These are phyloP conservation scores for Coemansia sp. DNA, from an alignment of 192 early-diverging fungal genomes.

Conservation along the genomic window DNA sequence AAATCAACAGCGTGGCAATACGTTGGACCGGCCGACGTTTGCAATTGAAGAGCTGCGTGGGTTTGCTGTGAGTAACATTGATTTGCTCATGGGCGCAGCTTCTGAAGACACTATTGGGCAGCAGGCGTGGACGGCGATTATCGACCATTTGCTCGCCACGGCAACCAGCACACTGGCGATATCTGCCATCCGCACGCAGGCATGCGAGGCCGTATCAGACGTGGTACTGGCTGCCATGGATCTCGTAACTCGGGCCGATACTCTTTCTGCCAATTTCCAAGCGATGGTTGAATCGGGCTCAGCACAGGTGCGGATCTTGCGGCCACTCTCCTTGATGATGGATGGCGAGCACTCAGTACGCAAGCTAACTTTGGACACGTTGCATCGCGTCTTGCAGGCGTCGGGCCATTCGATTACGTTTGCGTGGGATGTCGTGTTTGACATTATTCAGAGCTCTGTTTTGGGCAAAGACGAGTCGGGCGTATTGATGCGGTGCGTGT, in stretches of 20 bases:
- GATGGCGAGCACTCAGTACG: constrained; percentile 59
- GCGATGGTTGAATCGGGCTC: constrained; percentile 65
- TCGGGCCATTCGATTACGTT: constrained; percentile 84
- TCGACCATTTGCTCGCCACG: constrained; percentile 75
- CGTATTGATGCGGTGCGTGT: constrained; percentile 77
- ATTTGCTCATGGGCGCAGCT: constrained; percentile 27
- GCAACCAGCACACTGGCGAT: constrained; percentile 65
- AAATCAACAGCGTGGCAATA: constrained; percentile 54
- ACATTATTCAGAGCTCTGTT: constrained; percentile 67
- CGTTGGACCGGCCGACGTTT: constrained; percentile 43
- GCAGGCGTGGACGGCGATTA: constrained; percentile 55
- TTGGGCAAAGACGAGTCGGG: not conserved
- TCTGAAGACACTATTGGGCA: not conserved
- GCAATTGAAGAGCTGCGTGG: constrained; percentile 38
- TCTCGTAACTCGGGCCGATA: constrained; percentile 59
- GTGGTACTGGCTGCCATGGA: constrained; percentile 76
- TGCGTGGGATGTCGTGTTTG: constrained; percentile 91
- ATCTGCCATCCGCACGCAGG: constrained; percentile 71
- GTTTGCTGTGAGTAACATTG: constrained; percentile 40
- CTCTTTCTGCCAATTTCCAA: not conserved
- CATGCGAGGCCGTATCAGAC: constrained; percentile 77
- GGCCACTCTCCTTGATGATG: constrained; percentile 66
- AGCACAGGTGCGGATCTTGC: constrained; percentile 68
- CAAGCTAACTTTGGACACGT: constrained; percentile 82
- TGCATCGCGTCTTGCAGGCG: constrained; percentile 89